Evolutionary conservation across 768 basidiomycete species (phyloP).

Genomic region (Grammothele lineata): DNA sequence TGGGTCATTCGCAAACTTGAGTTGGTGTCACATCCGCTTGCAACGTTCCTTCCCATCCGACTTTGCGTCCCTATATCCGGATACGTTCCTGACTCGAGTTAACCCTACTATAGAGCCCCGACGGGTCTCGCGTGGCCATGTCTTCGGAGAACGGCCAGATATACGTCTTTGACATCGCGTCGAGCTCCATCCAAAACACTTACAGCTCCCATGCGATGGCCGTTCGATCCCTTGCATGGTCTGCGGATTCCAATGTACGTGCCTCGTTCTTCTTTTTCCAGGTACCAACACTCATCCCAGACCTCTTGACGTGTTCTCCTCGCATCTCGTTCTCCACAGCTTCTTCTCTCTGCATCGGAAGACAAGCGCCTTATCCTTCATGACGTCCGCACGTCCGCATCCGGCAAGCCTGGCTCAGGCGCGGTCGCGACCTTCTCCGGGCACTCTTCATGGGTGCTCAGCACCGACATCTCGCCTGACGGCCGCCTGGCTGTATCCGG

Average conservation of each 20-base stretch:
- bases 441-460: constrained; percentile 89
- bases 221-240: constrained; percentile 86
- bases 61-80: not conserved
- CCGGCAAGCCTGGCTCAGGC: constrained; percentile 58
- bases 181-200: constrained; percentile 57
- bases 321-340: constrained; percentile 44
- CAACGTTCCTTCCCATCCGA: not conserved
- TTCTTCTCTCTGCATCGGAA: constrained; percentile 86
- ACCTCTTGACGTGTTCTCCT: no score
- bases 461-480: constrained; percentile 78
- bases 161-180: constrained; percentile 78
- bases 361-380: constrained; percentile 89
- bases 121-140: constrained; percentile 78
- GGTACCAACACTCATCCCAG: not conserved
- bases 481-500: constrained; percentile 80
- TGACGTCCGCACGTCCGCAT: constrained; percentile 72
- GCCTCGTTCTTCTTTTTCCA: constrained; percentile 7
- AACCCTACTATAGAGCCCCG: constrained; percentile 62
- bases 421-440: constrained; percentile 84
- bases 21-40: constrained; percentile 6
- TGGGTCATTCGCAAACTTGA: constrained; percentile 32
- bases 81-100: constrained; percentile 1
- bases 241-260: constrained; percentile 81
- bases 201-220: constrained; percentile 89
- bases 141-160: constrained; percentile 87